Base-by-base conservation (phyloP, 2,329 filamentous ascomycete genomes). In the Fusarium dimerum region DNA sequence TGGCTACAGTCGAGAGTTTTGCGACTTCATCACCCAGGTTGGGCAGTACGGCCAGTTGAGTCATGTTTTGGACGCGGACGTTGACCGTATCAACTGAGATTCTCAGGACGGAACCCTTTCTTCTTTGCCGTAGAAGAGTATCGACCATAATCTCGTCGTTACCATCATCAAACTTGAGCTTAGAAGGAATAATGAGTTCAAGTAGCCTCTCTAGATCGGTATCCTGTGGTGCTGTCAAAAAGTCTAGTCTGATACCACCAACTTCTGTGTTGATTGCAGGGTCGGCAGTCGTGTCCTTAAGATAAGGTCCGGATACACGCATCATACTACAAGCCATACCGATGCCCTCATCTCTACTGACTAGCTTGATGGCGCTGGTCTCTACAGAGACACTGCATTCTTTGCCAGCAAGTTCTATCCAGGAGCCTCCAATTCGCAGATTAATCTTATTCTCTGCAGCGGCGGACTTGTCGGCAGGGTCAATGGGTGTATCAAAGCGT, bases 131-230 rank as follows among this genome's bases (percentile, higher is more conserved):
- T 13, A 97, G 75, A 1, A 99, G 78, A 1, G 91, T 97, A 62
- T 97, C 93, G 18, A 99, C 83, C 78, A 99, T 86, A 54, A 99
- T 96, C 64, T 97, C 93, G 62, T 97, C 91, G 54, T 95, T 89
- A 43, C 86, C 85, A 55, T 93, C 87, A 59, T 86, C 81, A 63
- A 94, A 97, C 57, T 92, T 91, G 69, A 94, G 86, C 59, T 92
- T 94, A 0, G 92, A 96, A 0, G 94, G 95, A 7, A 89, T 96
- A 50, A 99, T 89, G 47, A 99, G 79, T 47, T 89, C 87, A 0
- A 99, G 76, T 2, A 99, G 79, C 34, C 87, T 84, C 64, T 92
- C 88, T 0, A 99, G 78, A 68, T 99, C 94, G 16, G 80, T 76
- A 60, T 96, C 87, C 55, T 87, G 87, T 0, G 94, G 93, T 1